Evolutionary conservation across 257 asterid species (phyloP), one percentile per base, ranked within the genome.

Genomic region (Solanum arcanum): DNA sequence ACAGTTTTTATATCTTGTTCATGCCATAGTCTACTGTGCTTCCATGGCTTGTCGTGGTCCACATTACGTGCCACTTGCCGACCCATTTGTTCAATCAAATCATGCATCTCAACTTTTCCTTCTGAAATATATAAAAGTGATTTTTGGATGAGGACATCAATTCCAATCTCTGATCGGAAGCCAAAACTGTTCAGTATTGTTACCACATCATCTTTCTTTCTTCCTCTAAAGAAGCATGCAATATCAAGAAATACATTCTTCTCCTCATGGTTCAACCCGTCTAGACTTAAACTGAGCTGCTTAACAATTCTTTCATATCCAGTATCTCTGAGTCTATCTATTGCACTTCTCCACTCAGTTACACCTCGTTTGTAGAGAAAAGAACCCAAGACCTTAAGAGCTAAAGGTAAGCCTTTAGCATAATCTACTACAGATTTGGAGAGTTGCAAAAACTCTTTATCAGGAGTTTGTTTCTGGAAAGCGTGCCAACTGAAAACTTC

Each of bases 221-320:
- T 85, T 44, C 88, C 85, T 6, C 72, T 52, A 41, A 75, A 85
- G 83, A 70, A 70, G 69, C 87, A 85, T 44, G 87, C 83, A 46
- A 85, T 46, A 70, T 46, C 35, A 62, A 85, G 59, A 25, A 86
- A 86, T 47, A 86, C 15, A 20, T 73, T 21, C 73, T 86, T 35
- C 10, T 75, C 52, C 3, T 73, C 64, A 20, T 62, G 6, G 85
- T 9, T 8, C 74, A 86, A 62, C 12, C 88, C 86, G 16, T 46
- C 73, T 23, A 73, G 31, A 68, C 86, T 74, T 37, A 75, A 27
- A 29, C 81, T 74, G 35, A 86, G 88, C 14, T 49, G 23, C 75
- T 75, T 66, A 31, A 76, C 16, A 59, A 86, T 52, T 44, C 76
- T 39, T 7, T 16, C 62, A 5, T 86, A 3, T 33, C 85, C 85